phyloP scores from a whole-genome alignment of 345 rosid genomes.

The Dimocarpus longan region DNA sequence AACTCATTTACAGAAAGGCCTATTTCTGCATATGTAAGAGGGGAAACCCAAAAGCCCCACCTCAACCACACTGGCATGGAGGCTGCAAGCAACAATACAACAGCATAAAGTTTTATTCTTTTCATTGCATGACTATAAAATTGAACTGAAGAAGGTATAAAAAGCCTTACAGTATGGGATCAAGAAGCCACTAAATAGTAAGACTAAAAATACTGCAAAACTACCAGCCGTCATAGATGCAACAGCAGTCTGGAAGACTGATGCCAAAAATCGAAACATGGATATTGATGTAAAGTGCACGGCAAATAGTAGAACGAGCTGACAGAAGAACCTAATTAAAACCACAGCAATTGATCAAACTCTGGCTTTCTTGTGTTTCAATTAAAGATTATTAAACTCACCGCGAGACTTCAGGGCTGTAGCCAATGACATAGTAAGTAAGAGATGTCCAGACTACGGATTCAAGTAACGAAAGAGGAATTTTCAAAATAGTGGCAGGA shows the following conservation, averaged over 20 bases:
- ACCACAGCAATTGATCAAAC: not conserved
- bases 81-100: slow-evolving; percentile 43
- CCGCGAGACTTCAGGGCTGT: slow-evolving; percentile 73
- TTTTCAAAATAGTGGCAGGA: slow-evolving; percentile 50
- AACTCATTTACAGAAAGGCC: slow-evolving; percentile 71
- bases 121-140: not conserved
- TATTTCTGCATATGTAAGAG: slow-evolving; percentile 67
- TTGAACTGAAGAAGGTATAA: not conserved
- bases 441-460: slow-evolving; percentile 63
- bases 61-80: slow-evolving; percentile 71
- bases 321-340: slow-evolving; percentile 63
- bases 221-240: slow-evolving; percentile 55
- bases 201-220: slow-evolving; percentile 39
- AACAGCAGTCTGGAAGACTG: slow-evolving; percentile 52
- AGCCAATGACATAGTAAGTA: slow-evolving; percentile 79
- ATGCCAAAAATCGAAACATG: slow-evolving; percentile 71
- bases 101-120: not conserved
- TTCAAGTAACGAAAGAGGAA: slow-evolving; percentile 58
- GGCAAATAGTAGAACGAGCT: slow-evolving; percentile 55
- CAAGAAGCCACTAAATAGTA: slow-evolving; percentile 65
- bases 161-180: slow-evolving; percentile 54
- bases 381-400: slow-evolving; percentile 15
- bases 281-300: slow-evolving; percentile 66
- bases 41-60: slow-evolving; percentile 84
- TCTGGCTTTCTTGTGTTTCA: not conserved